Evolutionary conservation across 345 rosid genomes (phyloP).

Genomic region (Melaleuca alternifolia): DNA sequence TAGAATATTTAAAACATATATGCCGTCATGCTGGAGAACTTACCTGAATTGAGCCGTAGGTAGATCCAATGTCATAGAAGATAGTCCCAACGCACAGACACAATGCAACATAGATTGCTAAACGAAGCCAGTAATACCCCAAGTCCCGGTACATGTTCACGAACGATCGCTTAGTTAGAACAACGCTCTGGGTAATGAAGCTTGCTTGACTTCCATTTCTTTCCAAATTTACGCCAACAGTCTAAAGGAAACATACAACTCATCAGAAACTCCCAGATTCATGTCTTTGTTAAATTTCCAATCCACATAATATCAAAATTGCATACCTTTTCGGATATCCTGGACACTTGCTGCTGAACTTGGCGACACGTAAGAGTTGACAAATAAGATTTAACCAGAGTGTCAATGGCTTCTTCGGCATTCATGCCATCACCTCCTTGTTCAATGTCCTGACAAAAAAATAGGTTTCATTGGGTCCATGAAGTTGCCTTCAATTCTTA

Average conservation of each 20-base stretch:
- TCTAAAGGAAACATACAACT: neutral
- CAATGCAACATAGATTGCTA: conserved; percentile 33
- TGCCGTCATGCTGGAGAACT: too few species aligned
- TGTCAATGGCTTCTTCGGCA: conserved; percentile 28
- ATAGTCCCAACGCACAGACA: conserved; percentile 39
- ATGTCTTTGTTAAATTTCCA: too few species aligned
- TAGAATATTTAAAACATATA: too few species aligned
- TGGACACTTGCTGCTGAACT: conserved; percentile 14
- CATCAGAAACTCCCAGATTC: neutral
- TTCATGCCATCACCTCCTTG: conserved; percentile 13
- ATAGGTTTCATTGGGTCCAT: too few species aligned
- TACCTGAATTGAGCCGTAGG: conserved; percentile 48
- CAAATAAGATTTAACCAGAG: conserved; percentile 22
- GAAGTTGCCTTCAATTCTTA: neutral
- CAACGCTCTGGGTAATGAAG: conserved; percentile 22
- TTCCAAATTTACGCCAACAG: neutral
- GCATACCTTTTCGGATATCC: conserved; percentile 21
- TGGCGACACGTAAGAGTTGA: conserved; percentile 19
- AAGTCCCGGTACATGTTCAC: conserved; percentile 54
- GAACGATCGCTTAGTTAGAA: conserved; percentile 37
- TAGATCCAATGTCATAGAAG: conserved; percentile 8
- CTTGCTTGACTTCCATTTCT: conserved; percentile 13
- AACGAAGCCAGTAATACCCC: conserved; percentile 58
- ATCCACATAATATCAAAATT: neutral
- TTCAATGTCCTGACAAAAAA: conserved; percentile 25